Conservation (phyloP, 139 green algal genomes). For the Dunaliella primolecta region DNA sequence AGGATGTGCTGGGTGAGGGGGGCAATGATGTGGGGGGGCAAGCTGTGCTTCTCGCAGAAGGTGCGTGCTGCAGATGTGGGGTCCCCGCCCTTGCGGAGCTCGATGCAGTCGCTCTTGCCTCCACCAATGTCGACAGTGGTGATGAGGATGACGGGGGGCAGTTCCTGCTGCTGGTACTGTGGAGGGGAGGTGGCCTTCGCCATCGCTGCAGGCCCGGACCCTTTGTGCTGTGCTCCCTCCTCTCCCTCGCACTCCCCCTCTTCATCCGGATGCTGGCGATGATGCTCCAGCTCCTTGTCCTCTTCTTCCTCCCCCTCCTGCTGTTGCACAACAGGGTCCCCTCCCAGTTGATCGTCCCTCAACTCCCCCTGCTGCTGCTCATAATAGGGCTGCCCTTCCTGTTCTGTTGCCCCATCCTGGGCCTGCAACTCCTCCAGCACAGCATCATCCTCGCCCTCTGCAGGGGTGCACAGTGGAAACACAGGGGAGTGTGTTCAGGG, state of each 20-base stretch:
- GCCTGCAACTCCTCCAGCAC: neutral
- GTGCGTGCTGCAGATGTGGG: conserved; percentile 49
- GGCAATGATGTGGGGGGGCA: conserved; percentile 57
- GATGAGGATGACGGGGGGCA: conserved; percentile 53
- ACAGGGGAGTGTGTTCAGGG: neutral
- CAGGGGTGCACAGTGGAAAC: neutral
- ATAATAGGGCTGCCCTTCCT: neutral
- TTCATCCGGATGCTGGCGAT: too few relatives aligned
- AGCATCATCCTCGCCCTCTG: neutral
- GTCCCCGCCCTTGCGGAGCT: conserved; percentile 62
- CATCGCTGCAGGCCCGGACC: too few relatives aligned
- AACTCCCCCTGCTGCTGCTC: neutral
- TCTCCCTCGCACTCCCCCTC: too few relatives aligned
- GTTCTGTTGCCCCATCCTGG: neutral
- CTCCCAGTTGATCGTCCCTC: neutral
- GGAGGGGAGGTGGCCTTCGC: too few relatives aligned
- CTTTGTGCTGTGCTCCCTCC: too few relatives aligned
- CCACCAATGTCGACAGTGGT: conserved; percentile 84
- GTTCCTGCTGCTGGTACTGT: neutral
- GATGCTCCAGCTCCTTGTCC: too few relatives aligned
- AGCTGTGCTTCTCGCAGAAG: conserved; percentile 63
- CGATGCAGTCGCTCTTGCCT: conserved; percentile 56
- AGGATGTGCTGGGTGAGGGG: conserved; percentile 68
- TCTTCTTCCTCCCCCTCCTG: too few relatives aligned
- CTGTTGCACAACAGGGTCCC: too few relatives aligned